Conservation (phyloP, 805 yeast species). For the Metschnikowia chrysomelidarum region DNA sequence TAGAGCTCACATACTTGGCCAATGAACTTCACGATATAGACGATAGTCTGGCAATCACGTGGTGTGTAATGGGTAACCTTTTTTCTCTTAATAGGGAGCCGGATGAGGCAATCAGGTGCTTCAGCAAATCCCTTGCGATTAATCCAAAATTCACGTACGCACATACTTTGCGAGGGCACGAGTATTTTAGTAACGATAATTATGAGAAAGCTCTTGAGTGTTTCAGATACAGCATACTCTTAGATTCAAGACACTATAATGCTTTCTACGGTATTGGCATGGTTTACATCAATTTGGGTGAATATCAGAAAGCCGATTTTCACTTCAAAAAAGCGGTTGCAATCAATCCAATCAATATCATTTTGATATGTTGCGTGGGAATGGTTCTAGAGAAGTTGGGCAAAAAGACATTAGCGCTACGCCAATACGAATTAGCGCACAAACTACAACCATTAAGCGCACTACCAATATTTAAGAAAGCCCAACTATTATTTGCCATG, state of each 20-base stretch:
- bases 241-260: constrained; percentile 83
- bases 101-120: constrained; percentile 85
- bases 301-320: constrained; percentile 75
- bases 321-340: constrained; percentile 85
- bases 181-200: constrained; percentile 81
- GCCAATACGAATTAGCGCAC: constrained; percentile 80
- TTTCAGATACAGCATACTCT: constrained; percentile 72
- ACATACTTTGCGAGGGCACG: constrained; percentile 92
- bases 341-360: constrained; percentile 87
- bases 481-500: constrained; percentile 72
- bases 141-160: constrained; percentile 80
- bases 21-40: constrained; percentile 73
- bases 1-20: constrained; percentile 75
- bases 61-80: constrained; percentile 91
- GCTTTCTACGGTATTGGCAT: constrained; percentile 96
- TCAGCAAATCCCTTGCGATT: constrained; percentile 70
- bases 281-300: constrained; percentile 86
- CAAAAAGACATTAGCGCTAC: constrained; percentile 66
- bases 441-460: constrained; percentile 83
- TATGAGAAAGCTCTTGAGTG: constrained; percentile 84
- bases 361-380: constrained; percentile 89
- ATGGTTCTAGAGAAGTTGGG: constrained; percentile 82
- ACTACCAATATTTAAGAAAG: constrained; percentile 83
- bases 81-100: constrained; percentile 81
- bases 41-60: constrained; percentile 71